These are phyloP conservation scores for Pythium brachiatum DNA, from an alignment of 352 stramenopile species.

Conservation along the genomic window DNA sequence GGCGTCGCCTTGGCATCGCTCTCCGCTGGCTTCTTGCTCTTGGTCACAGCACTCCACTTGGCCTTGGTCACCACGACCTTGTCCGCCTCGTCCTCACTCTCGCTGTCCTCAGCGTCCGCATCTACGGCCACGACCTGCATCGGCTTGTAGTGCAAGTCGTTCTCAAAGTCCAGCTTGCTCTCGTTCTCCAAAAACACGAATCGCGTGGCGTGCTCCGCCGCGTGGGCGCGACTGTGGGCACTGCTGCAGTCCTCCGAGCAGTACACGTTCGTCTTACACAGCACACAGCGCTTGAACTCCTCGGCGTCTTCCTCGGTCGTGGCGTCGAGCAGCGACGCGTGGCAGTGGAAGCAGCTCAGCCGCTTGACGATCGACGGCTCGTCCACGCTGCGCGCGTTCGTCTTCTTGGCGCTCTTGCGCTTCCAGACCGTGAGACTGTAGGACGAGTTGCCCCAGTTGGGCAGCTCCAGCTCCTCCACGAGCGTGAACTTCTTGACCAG, in stretches of 20 bases:
- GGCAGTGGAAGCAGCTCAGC: conserved; percentile 59
- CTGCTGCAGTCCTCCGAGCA: conserved; percentile 55
- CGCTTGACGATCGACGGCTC: conserved; percentile 18
- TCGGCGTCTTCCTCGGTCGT: conserved; percentile 33
- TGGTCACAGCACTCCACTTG: conserved; percentile 22
- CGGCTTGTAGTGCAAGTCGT: conserved; percentile 56
- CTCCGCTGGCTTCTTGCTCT: not conserved
- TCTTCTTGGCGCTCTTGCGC: conserved; percentile 25
- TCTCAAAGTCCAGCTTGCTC: conserved; percentile 57
- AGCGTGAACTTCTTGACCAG: conserved; percentile 53
- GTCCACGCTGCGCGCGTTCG: conserved; percentile 6
- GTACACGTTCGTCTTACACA: conserved; percentile 84
- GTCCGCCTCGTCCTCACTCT: conserved; percentile 23
- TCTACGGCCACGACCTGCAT: conserved; percentile 33
- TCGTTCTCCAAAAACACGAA: conserved; percentile 68
- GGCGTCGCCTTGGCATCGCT: not conserved
- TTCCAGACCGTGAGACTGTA: conserved; percentile 75
- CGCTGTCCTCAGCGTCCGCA: conserved; percentile 28
- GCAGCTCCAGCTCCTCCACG: conserved; percentile 51
- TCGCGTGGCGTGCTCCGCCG: conserved; percentile 62
- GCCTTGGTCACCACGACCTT: conserved; percentile 25
- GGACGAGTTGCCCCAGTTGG: conserved; percentile 80
- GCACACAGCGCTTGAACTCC: conserved; percentile 53
- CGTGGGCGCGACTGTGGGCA: conserved; percentile 37
- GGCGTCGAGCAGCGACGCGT: conserved; percentile 29